These are phyloP conservation scores for Rosa persica DNA, from an alignment of 306 rosid genomes.

Conservation along the genomic window DNA sequence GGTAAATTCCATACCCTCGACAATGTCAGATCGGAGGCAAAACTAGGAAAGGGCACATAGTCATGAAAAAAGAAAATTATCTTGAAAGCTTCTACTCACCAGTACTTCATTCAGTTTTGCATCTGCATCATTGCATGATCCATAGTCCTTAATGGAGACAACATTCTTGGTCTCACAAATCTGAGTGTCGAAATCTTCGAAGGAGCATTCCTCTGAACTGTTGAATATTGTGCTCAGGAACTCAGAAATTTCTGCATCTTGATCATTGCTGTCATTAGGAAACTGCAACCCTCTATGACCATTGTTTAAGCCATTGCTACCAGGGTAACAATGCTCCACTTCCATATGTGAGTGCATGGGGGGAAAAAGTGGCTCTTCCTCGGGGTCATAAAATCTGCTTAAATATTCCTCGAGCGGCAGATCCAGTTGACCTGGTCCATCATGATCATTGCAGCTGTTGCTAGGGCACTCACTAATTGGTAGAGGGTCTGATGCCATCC, in stretches of 20 bases:
- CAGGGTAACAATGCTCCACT: constrained; percentile 34
- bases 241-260: constrained; percentile 35
- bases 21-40: constrained; percentile 2
- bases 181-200: constrained; percentile 30
- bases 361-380: constrained; percentile 39
- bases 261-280: constrained; percentile 50
- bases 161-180: constrained; percentile 18
- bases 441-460: constrained; percentile 35
- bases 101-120: constrained; percentile 28
- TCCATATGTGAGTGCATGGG: constrained; percentile 55
- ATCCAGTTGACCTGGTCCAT: constrained; percentile 29
- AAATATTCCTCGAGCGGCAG: constrained; percentile 22
- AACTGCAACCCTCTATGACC: constrained; percentile 30
- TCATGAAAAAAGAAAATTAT: neutral
- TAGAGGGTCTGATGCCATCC: constrained; percentile 42
- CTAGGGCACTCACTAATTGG: constrained; percentile 33
- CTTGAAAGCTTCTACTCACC: constrained; percentile 47
- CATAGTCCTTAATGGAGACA: constrained; percentile 17
- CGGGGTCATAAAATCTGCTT: constrained; percentile 31
- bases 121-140: constrained; percentile 33
- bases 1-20: neutral
- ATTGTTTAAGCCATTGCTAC: constrained; percentile 30
- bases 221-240: constrained; percentile 37
- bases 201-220: constrained; percentile 37
- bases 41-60: constrained; percentile 17